Evolutionary conservation across 225 moss, liverwort and hornwort genomes (phyloP).

Genomic region (Bryum argenteum): DNA sequence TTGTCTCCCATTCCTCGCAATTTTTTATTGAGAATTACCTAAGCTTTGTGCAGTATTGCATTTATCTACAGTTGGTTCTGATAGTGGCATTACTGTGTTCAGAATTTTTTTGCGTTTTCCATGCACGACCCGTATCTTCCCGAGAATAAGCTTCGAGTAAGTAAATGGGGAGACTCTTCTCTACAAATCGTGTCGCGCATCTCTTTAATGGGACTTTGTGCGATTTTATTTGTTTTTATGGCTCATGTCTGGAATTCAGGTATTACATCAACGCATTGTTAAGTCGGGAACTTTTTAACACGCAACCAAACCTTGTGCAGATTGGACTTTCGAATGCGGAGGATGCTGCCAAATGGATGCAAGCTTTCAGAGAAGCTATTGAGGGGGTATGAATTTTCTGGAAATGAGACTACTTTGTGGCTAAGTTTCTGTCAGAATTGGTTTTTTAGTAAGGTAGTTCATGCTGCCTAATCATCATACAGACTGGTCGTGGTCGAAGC

Average conservation of each 20-base stretch:
- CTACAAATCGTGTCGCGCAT: not conserved
- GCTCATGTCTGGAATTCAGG: slow-evolving; percentile 5
- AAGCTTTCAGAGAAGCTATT: slow-evolving; percentile 72
- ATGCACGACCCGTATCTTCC: slow-evolving; percentile 67
- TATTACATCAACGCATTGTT: too few relatives aligned
- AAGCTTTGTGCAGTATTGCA: too few relatives aligned
- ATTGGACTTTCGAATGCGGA: slow-evolving; percentile 84
- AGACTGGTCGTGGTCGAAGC: not conserved
- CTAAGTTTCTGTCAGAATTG: too few relatives aligned
- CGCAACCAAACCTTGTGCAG: slow-evolving; percentile 40
- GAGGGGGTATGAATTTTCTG: slow-evolving; percentile 47
- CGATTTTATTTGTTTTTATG: not conserved
- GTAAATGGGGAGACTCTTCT: slow-evolving; percentile 8
- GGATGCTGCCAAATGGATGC: slow-evolving; percentile 92
- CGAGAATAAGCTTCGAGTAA: slow-evolving; percentile 75
- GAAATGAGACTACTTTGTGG: not conserved
- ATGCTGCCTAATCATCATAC: not conserved
- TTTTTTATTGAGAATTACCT: not conserved
- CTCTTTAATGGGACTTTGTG: slow-evolving; percentile 8
- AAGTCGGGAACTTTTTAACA: not conserved
- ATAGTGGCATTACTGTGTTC: slow-evolving; percentile 4
- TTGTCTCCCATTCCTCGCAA: not conserved
- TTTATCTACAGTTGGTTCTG: too few relatives aligned
- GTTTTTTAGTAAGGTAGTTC: too few relatives aligned
- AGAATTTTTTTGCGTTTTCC: slow-evolving; percentile 79